Evolutionary conservation across 2,329 filamentous ascomycete species (phyloP), one percentile per base, ranked within the genome.

Genomic region (Eutypa lata): DNA sequence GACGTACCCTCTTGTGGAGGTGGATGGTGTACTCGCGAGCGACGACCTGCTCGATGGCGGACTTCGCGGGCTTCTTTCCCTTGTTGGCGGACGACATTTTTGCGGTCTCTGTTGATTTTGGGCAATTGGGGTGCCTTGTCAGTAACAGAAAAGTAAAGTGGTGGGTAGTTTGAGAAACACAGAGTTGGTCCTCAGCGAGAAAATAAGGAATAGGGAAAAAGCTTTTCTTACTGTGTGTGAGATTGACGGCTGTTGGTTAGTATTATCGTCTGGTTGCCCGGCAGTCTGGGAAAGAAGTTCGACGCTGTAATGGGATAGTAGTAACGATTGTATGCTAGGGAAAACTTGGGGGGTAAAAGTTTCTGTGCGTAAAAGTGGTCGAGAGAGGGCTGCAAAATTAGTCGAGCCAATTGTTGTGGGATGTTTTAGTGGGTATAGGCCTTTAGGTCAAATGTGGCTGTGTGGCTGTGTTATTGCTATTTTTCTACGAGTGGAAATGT

Each of bases 1-100:
- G 76, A 89, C 89, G 76, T 92, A 95, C 90, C 81, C 93, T 89
- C 90, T 96, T 97, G 90, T 99, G 94, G 71, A 99, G 83, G 87
- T 99, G 93, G 83, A 99, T 97, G 79, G 94, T 99, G 88, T 99
- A 99, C 85, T 99, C 95, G 86, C 94, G 91, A 72, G 94, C 88
- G 78, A 99, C 93, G 75, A 99, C 95, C 81, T 99, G 93, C 79
- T 91, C 88, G 79, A 99, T 96, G 82, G 95, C 95, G 79, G 91
- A 96, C 80, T 88, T 89, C 82, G 82, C 74, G 63, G 80, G 78
- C 80, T 86, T 88, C 80, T 85, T 83, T 70, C 75, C 72, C 72
- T 78, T 83, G n/a, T n/a, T n/a, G 70, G 26, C 13, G 53, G 79
- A 75, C 74, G 85, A 87, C 84, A 88, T 88, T 74, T 81, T 61